These are phyloP conservation scores for Pythium angustatum DNA, from an alignment of 352 stramenopile genomes.

Conservation along the genomic window DNA sequence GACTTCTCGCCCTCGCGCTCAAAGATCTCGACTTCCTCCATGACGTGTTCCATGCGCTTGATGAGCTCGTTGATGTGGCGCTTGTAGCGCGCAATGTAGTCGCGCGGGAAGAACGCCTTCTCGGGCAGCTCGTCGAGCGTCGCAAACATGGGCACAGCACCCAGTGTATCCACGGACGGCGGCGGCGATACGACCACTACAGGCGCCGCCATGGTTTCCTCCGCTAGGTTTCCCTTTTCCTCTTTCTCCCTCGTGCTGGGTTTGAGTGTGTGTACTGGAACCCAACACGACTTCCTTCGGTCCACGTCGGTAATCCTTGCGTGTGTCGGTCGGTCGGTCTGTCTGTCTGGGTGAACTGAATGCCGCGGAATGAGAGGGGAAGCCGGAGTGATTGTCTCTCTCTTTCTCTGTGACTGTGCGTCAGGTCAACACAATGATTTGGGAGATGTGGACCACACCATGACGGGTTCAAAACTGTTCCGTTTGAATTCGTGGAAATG, in stretches of 20 bases:
- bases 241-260: neutral
- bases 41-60: slow-evolving; percentile 51
- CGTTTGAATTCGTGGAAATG: neutral
- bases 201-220: slow-evolving; percentile 18
- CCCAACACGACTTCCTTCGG: too few species aligned
- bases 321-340: neutral
- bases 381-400: slow-evolving; percentile 19
- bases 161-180: slow-evolving; percentile 14
- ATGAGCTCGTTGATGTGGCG: slow-evolving; percentile 60
- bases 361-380: neutral
- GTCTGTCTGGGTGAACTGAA: neutral
- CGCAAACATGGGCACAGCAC: slow-evolving; percentile 30
- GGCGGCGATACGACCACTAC: slow-evolving; percentile 3
- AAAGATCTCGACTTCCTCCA: slow-evolving; percentile 61
- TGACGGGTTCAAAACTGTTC: neutral
- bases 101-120: slow-evolving; percentile 50
- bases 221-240: neutral
- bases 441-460: neutral
- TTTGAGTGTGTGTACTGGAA: neutral
- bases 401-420: neutral
- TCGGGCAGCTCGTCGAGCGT: slow-evolving; percentile 46
- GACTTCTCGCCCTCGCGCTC: slow-evolving; percentile 44
- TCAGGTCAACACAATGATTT: neutral
- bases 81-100: slow-evolving; percentile 65
- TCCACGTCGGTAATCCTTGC: slow-evolving; percentile 6